Percentiles rank a stretch among this genome's conserved stretches.
phyloP scores from a whole-genome alignment of 768 basidiomycete species.

The Pleurotus citrinopileatus region DNA sequence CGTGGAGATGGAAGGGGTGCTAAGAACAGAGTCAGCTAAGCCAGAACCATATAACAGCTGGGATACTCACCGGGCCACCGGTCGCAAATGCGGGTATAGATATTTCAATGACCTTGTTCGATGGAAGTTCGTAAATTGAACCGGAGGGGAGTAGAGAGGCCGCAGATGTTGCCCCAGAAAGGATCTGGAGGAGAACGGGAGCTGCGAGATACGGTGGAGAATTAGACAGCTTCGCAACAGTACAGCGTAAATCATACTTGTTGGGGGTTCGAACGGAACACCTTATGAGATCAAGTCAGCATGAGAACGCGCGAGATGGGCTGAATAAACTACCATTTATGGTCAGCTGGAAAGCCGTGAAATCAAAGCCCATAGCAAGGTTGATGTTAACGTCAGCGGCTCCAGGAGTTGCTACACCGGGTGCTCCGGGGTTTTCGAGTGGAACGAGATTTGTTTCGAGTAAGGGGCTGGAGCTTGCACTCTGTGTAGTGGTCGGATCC shows the following conservation, averaged over 20 bases:
- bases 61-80: conserved; percentile 34
- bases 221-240: conserved; percentile 29
- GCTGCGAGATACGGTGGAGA: conserved; percentile 24
- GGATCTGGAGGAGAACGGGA: conserved; percentile 15
- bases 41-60: too few relatives aligned
- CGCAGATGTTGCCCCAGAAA: conserved; percentile 19
- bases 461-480: conserved; percentile 18
- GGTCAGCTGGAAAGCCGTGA: conserved; percentile 22
- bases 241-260: conserved; percentile 23
- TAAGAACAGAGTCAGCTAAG: too few relatives aligned
- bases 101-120: conserved; percentile 46
- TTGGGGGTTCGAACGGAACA: conserved; percentile 23
- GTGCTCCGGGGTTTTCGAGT: conserved; percentile 21
- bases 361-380: conserved; percentile 18
- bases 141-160: conserved; percentile 34
- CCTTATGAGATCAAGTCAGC: conserved; percentile 8
- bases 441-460: conserved; percentile 29
- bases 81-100: conserved; percentile 36
- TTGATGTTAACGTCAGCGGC: conserved; percentile 35
- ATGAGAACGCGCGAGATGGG: conserved; percentile 10
- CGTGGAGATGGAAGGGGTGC: conserved; percentile 46
- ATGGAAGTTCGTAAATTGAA: conserved; percentile 36
- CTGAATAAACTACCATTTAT: conserved; percentile 11
- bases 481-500: conserved; percentile 26
- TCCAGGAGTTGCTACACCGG: conserved; percentile 31